Evolutionary conservation across 2,329 filamentous ascomycete species (phyloP).

Genomic region (Clonostachys sp.): DNA sequence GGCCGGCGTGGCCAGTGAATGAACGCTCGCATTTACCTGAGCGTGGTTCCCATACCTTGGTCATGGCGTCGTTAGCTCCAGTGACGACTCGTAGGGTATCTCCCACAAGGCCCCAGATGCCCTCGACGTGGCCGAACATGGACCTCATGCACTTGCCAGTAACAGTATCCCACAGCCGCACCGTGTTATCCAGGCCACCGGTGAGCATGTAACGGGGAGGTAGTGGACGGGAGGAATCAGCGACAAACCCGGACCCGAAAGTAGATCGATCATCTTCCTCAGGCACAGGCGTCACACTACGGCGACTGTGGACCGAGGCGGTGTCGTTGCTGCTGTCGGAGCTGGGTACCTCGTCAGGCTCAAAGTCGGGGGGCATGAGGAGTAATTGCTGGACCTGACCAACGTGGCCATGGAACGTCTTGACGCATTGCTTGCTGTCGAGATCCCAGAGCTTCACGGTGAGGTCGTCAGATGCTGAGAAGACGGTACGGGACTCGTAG

Average conservation of each 20-base stretch:
- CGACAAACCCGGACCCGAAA: slow-evolving; percentile 60
- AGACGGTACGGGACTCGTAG: slow-evolving; percentile 73
- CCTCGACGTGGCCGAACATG: slow-evolving; percentile 95
- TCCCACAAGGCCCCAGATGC: slow-evolving; percentile 87
- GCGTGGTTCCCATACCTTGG: slow-evolving; percentile 89
- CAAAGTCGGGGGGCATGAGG: slow-evolving; percentile 79
- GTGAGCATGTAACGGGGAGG: slow-evolving; percentile 92
- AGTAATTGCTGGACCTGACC: slow-evolving; percentile 93
- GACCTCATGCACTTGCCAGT: slow-evolving; percentile 81
- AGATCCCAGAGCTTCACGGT: slow-evolving; percentile 92
- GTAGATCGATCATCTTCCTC: slow-evolving; percentile 41
- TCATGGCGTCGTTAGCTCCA: slow-evolving; percentile 88
- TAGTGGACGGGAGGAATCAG: slow-evolving; percentile 57
- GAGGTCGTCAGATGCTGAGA: slow-evolving; percentile 91
- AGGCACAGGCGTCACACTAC: slow-evolving; percentile 32
- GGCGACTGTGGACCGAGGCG: slow-evolving; percentile 41
- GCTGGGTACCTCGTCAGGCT: slow-evolving; percentile 65
- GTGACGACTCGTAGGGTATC: slow-evolving; percentile 86
- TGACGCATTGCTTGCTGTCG: slow-evolving; percentile 74
- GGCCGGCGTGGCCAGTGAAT: slow-evolving; percentile 84
- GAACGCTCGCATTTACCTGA: slow-evolving; percentile 90
- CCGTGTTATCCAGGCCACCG: slow-evolving; percentile 84
- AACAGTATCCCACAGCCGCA: slow-evolving; percentile 86
- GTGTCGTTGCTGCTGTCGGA: slow-evolving; percentile 50
- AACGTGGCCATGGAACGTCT: slow-evolving; percentile 80